Evolutionary conservation across 257 asterid species (phyloP).

Genomic region (Salvia hispanica): DNA sequence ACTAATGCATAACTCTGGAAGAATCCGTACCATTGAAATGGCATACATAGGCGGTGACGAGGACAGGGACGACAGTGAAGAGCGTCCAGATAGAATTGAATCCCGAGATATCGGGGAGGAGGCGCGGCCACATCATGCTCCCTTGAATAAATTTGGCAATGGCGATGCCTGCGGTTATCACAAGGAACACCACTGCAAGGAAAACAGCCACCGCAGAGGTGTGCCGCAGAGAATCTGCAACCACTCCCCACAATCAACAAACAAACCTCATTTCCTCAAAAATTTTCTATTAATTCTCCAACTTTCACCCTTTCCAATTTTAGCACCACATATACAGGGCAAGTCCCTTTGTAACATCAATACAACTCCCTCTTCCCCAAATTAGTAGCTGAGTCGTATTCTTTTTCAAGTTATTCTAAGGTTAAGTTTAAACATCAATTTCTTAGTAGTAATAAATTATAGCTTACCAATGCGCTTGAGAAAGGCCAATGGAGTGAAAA

Average conservation of each 20-base stretch:
- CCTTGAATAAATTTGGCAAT: conserved; percentile 43
- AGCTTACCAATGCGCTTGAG: conserved; percentile 51
- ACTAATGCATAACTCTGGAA: too few relatives aligned
- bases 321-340: too few relatives aligned
- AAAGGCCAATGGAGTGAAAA: conserved; percentile 51
- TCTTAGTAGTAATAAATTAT: too few relatives aligned
- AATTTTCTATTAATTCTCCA: too few relatives aligned
- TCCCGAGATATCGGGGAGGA: conserved; percentile 47
- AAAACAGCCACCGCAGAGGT: conserved; percentile 57
- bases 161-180: conserved; percentile 43
- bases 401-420: too few relatives aligned
- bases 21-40: conserved; percentile 64
- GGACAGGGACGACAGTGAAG: conserved; percentile 68
- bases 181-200: conserved; percentile 53
- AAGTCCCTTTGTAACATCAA: too few relatives aligned
- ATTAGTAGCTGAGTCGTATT: too few relatives aligned
- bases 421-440: too few relatives aligned
- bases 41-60: conserved; percentile 59
- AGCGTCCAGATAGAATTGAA: conserved; percentile 53
- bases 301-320: too few relatives aligned
- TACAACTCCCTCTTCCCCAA: too few relatives aligned
- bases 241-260: too few relatives aligned
- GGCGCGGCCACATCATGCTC: conserved; percentile 41
- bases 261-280: too few relatives aligned
- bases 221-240: conserved; percentile 61